Evolutionary conservation across 805 yeast genomes (phyloP).

Genomic region (Wickerhamiella vanderwaltii): DNA sequence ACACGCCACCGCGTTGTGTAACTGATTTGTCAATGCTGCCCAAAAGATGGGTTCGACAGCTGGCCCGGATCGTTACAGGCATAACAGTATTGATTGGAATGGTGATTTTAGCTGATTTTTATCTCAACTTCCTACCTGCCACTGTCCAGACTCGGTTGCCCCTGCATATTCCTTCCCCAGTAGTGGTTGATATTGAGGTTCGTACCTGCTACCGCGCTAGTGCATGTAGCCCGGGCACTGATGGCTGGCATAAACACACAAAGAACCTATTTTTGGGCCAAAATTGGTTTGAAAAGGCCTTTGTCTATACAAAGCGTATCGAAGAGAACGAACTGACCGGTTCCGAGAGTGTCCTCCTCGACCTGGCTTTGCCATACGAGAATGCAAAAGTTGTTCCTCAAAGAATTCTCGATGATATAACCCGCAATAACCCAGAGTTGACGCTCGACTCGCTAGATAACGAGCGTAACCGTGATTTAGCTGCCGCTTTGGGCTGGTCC

Average conservation of each 20-base stretch:
- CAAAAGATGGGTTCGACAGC: slow-evolving; percentile 8
- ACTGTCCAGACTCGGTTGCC: slow-evolving; percentile 30
- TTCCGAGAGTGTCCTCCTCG: slow-evolving; percentile 24
- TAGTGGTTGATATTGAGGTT: slow-evolving; percentile 34
- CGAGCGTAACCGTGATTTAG: slow-evolving; percentile 14
- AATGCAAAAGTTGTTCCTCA: slow-evolving; percentile 25
- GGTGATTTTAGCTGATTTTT: slow-evolving; percentile 25
- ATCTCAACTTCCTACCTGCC: slow-evolving; percentile 29
- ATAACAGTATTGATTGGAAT: background rate
- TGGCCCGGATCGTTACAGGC: background rate
- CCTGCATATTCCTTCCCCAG: slow-evolving; percentile 32
- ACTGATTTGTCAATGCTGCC: too few relatives aligned
- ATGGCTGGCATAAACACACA: slow-evolving; percentile 34
- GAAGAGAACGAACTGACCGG: slow-evolving; percentile 26
- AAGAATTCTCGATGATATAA: slow-evolving; percentile 20
- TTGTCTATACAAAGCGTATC: slow-evolving; percentile 27
- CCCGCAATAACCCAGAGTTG: slow-evolving; percentile 13
- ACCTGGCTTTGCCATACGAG: slow-evolving; percentile 21
- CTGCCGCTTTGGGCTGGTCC: slow-evolving; percentile 28
- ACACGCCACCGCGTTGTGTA: too few relatives aligned
- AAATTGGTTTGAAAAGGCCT: slow-evolving; percentile 35
- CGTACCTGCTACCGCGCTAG: slow-evolving; percentile 25
- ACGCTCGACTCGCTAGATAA: slow-evolving; percentile 12
- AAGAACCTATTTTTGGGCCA: slow-evolving; percentile 38
- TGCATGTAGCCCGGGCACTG: slow-evolving; percentile 19